Evolutionary conservation across 176 grass and related monocot genomes (phyloP), one percentile per base, ranked within the genome.

Genomic region (Ensete glaucum): DNA sequence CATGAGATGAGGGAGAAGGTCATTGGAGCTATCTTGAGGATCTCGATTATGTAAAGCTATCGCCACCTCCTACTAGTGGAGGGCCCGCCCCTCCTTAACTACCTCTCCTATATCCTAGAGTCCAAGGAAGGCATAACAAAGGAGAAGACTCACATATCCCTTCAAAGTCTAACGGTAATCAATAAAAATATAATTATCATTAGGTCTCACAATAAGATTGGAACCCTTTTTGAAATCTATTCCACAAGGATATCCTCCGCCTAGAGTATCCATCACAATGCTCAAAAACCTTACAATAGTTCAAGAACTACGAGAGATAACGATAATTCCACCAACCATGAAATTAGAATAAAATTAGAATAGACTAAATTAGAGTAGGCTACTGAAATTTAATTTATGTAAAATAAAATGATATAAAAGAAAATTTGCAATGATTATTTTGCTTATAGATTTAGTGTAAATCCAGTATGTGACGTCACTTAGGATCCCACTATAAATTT

Each of bases 251-350:
- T 82, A 0, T 84, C 87, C 1, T 84, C 87, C 1, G 67, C 87
- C 12, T 89, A 92, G 78, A 82, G 89, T 4, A 79, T 87, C 1
- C 89, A 2, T 58, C 9, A 75, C 70, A 9, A 89, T 92, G 69
- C 83, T 96, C 11, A 71, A 71, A 4, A 96, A 88, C 78, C 78
- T 96, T 14, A 80, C 87, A 0, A 59, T 50, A 4, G 77, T 84
- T 60, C 69, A 82, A 50, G 89, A 88, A 70, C 75, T 92, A 88
- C 51, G 89, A 92, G 50, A 78, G 83, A 74, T 2, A n/a, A n/a
- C n/a, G n/a, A n/a, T n/a, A n/a, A n/a, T n/a, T 82, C 81, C 9
- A 11, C 74, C 16, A 29, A 29, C 2, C 27, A 29, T 29, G 27
- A 29, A 29, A n/a, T n/a, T n/a, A n/a, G n/a, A n/a, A n/a, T n/a